Base-by-base conservation (phyloP, 495 filamentous ascomycete species). In the Trichoderma reesei region DNA sequence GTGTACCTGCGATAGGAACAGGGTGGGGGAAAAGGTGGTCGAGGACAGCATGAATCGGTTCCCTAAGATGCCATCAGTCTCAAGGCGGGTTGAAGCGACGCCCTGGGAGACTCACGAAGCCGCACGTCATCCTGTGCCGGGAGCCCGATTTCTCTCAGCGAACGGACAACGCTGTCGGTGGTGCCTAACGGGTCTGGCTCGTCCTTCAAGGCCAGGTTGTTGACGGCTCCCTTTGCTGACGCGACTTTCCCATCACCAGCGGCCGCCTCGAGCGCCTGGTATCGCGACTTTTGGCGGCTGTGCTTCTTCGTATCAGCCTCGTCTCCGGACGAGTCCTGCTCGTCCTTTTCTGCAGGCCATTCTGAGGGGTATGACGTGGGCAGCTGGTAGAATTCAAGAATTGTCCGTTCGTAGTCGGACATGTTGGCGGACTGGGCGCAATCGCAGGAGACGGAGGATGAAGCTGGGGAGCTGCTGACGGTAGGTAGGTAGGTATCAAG, bases 41-140 rank as follows among this genome's bases (percentile, higher is more conserved):
- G 92, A 97, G 9, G 91, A 95, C 5, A 98, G 84, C 38, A 98
- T 82, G 77, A 97, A 98, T 60, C 91, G 87, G 74, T 96, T 96
- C 44, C 89, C 90, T 89, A 36, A 0, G 54, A 5, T 65, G 16
- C 20, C n/a, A 33, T 63, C 26, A 63, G 42, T 26, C 62, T n/a
- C 16, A 38, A 65, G 38, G 8, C 38, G 11, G 20, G 10, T 3
- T 26, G 41, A 16, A 39, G 13, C 31, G 26, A 14, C 18, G 37
- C 11, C 38, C n/a, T 59, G 8, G 37, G 34, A 59, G 63, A 82
- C 86, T 74, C 74, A 90, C 90, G 86, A 68, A 96, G 75, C 67
- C 85, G 82, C 33, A 83, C 73, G 70, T 98, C 92, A 67, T 97
- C 90, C 67, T 96, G 90, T n/a, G 96, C 79, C 0, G 87, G 86